Evolutionary conservation across 2,329 filamentous ascomycete genomes (phyloP).

Genomic region (Pseudocercospora musae): DNA sequence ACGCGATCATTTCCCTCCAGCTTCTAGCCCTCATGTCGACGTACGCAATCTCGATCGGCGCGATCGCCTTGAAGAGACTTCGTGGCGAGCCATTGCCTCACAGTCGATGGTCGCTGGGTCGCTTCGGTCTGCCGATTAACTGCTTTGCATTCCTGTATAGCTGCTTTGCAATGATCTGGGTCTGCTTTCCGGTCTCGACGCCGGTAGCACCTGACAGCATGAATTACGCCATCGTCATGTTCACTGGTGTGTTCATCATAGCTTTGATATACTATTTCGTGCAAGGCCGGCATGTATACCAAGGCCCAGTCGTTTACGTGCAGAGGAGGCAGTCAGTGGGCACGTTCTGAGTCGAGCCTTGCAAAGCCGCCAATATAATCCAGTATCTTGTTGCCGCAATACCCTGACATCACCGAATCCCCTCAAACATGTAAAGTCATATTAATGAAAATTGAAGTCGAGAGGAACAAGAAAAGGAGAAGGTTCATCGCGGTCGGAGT

Average conservation of each 20-base stretch:
- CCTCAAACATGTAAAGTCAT: too few species aligned
- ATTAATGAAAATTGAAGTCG: too few species aligned
- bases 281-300: conserved; percentile 24
- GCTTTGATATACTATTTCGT: conserved; percentile 24
- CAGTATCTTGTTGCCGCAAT: too few species aligned
- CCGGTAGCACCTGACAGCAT: conserved; percentile 18
- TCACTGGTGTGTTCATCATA: conserved; percentile 20
- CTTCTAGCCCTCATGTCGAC: conserved; percentile 35
- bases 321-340: neutral
- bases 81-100: conserved; percentile 23
- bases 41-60: conserved; percentile 37
- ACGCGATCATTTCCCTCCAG: conserved; percentile 36
- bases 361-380: too few species aligned
- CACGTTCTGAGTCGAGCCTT: neutral
- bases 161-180: conserved; percentile 23
- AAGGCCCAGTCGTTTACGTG: conserved; percentile 23
- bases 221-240: conserved; percentile 30
- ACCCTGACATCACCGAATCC: too few species aligned
- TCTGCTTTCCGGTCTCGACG: conserved; percentile 23
- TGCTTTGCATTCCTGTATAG: conserved; percentile 25
- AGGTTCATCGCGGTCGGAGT: too few species aligned
- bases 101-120: conserved; percentile 27
- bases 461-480: too few species aligned
- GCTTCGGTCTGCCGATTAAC: conserved; percentile 27
- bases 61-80: conserved; percentile 24